Percentiles rank a stretch among this genome's conserved stretches.
phyloP scores from a whole-genome alignment of 2,329 filamentous ascomycete genomes.

The Calonectria ilicicola region DNA sequence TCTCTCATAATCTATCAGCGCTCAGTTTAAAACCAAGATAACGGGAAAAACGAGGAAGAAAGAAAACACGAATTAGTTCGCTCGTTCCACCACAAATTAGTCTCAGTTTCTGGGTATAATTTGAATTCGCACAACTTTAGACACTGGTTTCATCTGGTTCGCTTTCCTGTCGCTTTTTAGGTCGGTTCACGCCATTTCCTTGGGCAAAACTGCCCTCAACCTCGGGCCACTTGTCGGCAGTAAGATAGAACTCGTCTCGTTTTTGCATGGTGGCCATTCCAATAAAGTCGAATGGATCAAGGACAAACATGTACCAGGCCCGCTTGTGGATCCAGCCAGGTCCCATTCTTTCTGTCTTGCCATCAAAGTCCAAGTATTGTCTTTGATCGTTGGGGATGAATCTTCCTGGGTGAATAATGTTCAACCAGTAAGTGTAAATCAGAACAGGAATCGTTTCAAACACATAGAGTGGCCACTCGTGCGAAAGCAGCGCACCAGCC shows the following conservation, averaged over 20 bases:
- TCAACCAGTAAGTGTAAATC: conserved; percentile 56
- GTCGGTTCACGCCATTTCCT: conserved; percentile 23
- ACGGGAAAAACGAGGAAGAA: neutral
- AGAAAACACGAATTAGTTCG: neutral
- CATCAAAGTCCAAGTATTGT: conserved; percentile 55
- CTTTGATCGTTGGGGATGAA: conserved; percentile 53
- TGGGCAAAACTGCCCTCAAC: conserved; percentile 38
- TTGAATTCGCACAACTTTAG: neutral
- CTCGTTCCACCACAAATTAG: no score
- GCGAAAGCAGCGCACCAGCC: conserved; percentile 47
- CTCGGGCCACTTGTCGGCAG: conserved; percentile 32
- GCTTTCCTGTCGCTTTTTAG: neutral
- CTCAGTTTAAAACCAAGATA: neutral
- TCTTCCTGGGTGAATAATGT: conserved; percentile 55
- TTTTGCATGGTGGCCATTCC: conserved; percentile 40
- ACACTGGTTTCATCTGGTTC: neutral
- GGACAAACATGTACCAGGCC: conserved; percentile 28
- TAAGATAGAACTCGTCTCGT: conserved; percentile 37
- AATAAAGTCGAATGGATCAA: conserved; percentile 39
- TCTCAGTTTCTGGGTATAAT: neutral
- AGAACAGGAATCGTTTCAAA: conserved; percentile 59
- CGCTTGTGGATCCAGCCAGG: conserved; percentile 42
- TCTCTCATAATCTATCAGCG: neutral
- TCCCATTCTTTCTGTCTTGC: conserved; percentile 48
- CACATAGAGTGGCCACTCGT: conserved; percentile 61